Conservation (phyloP, 441 rosid genomes). For the Gossypium schwendimanii region DNA sequence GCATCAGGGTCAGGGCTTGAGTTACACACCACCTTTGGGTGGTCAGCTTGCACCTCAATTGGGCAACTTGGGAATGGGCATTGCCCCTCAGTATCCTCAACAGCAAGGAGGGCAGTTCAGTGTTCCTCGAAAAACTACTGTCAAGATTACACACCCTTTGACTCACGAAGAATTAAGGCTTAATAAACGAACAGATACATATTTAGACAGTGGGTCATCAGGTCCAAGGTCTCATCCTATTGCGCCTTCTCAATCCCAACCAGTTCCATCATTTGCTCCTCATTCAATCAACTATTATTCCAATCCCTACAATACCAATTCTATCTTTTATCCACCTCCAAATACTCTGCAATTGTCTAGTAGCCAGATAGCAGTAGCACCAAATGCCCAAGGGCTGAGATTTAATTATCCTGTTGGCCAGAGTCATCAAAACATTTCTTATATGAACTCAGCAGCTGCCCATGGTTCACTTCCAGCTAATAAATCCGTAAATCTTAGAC, state of each 20-base stretch:
- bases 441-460: conserved; percentile 39
- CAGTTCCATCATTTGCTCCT: conserved; percentile 48
- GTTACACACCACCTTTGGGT: conserved; percentile 63
- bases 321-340: conserved; percentile 40
- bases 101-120: conserved; percentile 66
- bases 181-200: conserved; percentile 54
- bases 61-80: conserved; percentile 63
- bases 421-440: conserved; percentile 51
- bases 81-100: conserved; percentile 54
- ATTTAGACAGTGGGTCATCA: conserved; percentile 50
- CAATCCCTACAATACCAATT: conserved; percentile 34
- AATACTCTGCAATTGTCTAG: conserved; percentile 48
- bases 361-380: conserved; percentile 44
- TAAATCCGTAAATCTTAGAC: conserved; percentile 33
- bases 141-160: conserved; percentile 60
- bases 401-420: conserved; percentile 49
- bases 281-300: conserved; percentile 51
- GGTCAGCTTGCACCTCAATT: conserved; percentile 56
- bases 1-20: conserved; percentile 79
- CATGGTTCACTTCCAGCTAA: conserved; percentile 28
- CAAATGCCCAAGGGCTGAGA: conserved; percentile 60
- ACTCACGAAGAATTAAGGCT: conserved; percentile 93
- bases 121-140: neutral
- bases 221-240: conserved; percentile 55
- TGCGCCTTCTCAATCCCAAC: conserved; percentile 59